Evolutionary conservation across 495 filamentous ascomycete species (phyloP).

Genomic region (Penicillium canescens): DNA sequence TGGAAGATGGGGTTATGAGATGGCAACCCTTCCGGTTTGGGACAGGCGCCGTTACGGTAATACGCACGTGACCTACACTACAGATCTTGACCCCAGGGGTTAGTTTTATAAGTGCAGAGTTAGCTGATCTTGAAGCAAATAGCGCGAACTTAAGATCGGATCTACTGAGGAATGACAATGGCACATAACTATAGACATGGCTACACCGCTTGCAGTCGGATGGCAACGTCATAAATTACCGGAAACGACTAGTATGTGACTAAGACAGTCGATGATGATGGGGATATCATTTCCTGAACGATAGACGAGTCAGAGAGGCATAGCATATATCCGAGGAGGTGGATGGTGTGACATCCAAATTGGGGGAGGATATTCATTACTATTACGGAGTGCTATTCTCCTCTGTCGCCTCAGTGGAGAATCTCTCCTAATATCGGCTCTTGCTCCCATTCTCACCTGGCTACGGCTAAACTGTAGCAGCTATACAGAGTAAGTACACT

Average conservation of each 20-base stretch:
- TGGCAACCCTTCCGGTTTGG: constrained; percentile 23
- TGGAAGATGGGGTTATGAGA: not conserved
- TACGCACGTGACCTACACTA: constrained; percentile 23
- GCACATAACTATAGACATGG: no score
- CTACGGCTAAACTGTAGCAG: no score
- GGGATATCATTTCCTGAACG: not conserved
- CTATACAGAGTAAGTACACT: no score
- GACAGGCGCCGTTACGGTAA: constrained; percentile 26
- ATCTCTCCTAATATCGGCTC: constrained; percentile 4
- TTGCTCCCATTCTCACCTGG: not conserved
- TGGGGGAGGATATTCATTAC: constrained; percentile 10
- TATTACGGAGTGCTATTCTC: not conserved
- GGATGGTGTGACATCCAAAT: not conserved
- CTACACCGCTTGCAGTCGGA: not conserved
- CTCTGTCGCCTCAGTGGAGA: constrained; percentile 9
- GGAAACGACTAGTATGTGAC: constrained; percentile 1
- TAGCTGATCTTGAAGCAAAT: no score
- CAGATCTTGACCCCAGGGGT: not conserved
- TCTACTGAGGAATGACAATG: no score
- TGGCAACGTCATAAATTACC: not conserved
- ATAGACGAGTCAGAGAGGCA: not conserved
- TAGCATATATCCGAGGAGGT: not conserved
- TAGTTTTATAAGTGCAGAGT: not conserved
- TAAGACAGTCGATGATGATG: constrained; percentile 10
- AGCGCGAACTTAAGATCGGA: no score